Conservation (phyloP, 202 grass and related monocot species). For the Panicum hallii region DNA sequence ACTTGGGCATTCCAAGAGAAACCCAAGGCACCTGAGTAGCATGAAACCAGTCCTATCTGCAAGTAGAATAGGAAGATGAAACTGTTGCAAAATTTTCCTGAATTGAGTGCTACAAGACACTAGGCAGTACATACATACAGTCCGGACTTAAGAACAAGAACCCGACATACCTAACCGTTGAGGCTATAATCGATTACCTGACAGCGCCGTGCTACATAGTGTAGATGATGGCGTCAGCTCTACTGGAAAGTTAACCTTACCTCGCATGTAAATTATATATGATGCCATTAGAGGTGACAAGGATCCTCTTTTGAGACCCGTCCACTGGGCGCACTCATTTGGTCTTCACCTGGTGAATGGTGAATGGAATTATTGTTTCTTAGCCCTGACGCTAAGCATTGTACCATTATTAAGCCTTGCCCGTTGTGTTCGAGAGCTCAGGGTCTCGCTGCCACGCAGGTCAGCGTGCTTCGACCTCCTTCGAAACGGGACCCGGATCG, state of each 20-base stretch:
- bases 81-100: background rate
- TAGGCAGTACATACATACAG: background rate
- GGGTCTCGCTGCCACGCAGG: too few relatives aligned
- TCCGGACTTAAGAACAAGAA: background rate
- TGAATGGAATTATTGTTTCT: constrained; percentile 53
- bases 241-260: constrained; percentile 5
- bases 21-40: too few relatives aligned
- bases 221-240: background rate
- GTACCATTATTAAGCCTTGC: constrained; percentile 38
- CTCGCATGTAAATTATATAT: constrained; percentile 6
- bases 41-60: too few relatives aligned
- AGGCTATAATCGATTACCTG: background rate
- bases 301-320: constrained; percentile 37
- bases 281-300: constrained; percentile 42
- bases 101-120: background rate
- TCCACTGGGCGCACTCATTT: constrained; percentile 7
- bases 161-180: background rate
- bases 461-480: too few relatives aligned
- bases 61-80: background rate
- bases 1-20: too few relatives aligned
- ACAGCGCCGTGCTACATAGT: background rate
- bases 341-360: constrained; percentile 24
- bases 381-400: constrained; percentile 57
- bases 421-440: too few relatives aligned
- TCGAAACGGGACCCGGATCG: too few relatives aligned